phyloP scores from a whole-genome alignment of 2,329 filamentous ascomycete genomes.

The Diaporthe capsici region DNA sequence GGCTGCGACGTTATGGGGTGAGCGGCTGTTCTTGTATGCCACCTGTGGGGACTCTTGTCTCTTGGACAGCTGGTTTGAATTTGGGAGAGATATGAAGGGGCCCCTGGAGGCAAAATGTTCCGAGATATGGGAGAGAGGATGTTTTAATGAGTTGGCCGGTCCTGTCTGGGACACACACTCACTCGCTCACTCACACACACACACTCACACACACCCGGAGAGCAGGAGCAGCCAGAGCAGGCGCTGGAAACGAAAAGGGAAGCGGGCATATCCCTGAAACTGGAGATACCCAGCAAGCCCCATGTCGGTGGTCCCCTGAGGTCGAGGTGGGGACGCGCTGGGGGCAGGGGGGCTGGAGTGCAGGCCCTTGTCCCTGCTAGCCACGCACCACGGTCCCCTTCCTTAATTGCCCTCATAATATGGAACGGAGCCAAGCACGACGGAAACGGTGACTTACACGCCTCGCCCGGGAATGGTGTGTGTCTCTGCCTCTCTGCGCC shows the following conservation, averaged over 20 bases:
- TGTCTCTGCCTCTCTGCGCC: background rate
- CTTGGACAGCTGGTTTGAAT: constrained; percentile 1
- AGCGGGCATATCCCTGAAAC: constrained; percentile 39
- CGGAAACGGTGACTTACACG: constrained; percentile 41
- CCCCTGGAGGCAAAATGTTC: constrained; percentile 6
- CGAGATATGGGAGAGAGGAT: constrained; percentile 38
- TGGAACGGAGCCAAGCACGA: constrained; percentile 27
- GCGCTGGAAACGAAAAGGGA: constrained; percentile 15
- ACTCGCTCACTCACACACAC: background rate
- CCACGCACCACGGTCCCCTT: constrained; percentile 36
- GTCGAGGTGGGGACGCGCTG: constrained; percentile 25
- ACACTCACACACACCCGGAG: background rate
- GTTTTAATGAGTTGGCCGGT: constrained; percentile 42
- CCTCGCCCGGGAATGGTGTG: constrained; percentile 16
- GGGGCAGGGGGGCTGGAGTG: constrained; percentile 18
- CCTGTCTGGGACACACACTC: constrained; percentile 6
- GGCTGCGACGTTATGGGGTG: constrained; percentile 31
- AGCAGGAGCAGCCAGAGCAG: constrained; percentile 2
- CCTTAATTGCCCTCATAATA: constrained; percentile 22
- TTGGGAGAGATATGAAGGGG: constrained; percentile 36
- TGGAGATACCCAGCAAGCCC: constrained; percentile 13
- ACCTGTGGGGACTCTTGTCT: constrained; percentile 20
- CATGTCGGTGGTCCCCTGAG: constrained; percentile 38
- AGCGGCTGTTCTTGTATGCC: constrained; percentile 32
- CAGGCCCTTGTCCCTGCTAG: constrained; percentile 25